These are phyloP conservation scores for Chalciporus sphaerocephalus DNA, from an alignment of 768 basidiomycete genomes.

Conservation along the genomic window DNA sequence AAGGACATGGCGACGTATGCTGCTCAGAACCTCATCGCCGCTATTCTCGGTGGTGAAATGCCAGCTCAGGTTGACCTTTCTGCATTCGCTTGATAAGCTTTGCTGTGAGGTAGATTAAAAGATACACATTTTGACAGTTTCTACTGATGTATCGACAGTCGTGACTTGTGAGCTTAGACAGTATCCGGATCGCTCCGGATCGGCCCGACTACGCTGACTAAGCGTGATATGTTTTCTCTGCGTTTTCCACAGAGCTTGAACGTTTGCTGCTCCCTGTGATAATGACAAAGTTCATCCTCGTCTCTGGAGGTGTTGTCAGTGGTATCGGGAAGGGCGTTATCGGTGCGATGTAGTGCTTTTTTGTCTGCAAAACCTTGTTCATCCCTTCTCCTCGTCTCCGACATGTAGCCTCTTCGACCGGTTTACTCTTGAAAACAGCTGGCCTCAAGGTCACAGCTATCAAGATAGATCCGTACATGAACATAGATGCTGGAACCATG, in stretches of 20 bases:
- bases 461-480: conserved; percentile 99
- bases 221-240: conserved; percentile 5
- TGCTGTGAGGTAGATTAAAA: neutral
- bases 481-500: conserved; percentile 99
- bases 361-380: conserved; percentile 16
- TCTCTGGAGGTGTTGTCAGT: conserved; percentile 95
- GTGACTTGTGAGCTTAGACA: too few relatives aligned
- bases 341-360: conserved; percentile 51
- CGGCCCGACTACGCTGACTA: too few relatives aligned
- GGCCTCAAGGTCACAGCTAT: conserved; percentile 97
- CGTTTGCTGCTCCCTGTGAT: conserved; percentile 7
- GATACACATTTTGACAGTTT: too few relatives aligned
- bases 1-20: conserved; percentile 77
- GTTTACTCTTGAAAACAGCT: conserved; percentile 88
- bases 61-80: conserved; percentile 45
- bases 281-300: conserved; percentile 96
- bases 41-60: conserved; percentile 52
- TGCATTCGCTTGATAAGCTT: conserved; percentile 8
- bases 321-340: conserved; percentile 99
- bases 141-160: too few relatives aligned
- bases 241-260: conserved; percentile 1
- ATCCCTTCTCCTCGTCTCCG: conserved; percentile 19
- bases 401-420: conserved; percentile 85
- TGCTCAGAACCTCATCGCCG: conserved; percentile 51
- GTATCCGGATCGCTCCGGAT: too few relatives aligned